phyloP scores from a whole-genome alignment of 805 yeast genomes.

The Teunomyces cretensis region DNA sequence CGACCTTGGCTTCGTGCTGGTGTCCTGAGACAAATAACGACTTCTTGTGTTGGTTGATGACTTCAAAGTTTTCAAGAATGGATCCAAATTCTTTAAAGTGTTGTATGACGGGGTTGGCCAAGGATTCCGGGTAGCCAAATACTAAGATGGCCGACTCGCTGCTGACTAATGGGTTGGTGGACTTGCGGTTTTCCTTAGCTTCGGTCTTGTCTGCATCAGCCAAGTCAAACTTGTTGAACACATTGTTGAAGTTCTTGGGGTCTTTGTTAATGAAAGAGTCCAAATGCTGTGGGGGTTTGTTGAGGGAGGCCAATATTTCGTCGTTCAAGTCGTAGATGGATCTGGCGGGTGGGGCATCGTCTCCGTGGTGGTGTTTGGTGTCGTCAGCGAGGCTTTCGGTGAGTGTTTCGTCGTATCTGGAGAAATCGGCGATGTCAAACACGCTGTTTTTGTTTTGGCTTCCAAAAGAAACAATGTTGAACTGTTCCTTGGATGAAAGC shows the following conservation, averaged over 20 bases:
- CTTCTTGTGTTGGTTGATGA: slow-evolving; percentile 13
- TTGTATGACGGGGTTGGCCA: slow-evolving; percentile 63
- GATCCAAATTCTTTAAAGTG: slow-evolving; percentile 79
- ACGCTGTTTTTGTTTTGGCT: slow-evolving; percentile 22
- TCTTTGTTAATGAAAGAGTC: slow-evolving; percentile 46
- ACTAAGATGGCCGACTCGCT: slow-evolving; percentile 72
- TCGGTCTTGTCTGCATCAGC: slow-evolving; percentile 12
- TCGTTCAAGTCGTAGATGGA: slow-evolving; percentile 51
- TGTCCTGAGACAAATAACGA: slow-evolving; percentile 5
- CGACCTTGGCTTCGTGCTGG: slow-evolving; percentile 17
- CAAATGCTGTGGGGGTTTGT: slow-evolving; percentile 33
- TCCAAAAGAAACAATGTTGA: slow-evolving; percentile 39
- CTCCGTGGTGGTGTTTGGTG: slow-evolving; percentile 21
- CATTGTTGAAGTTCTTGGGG: slow-evolving; percentile 46
- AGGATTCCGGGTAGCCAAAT: slow-evolving; percentile 83
- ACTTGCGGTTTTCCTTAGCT: slow-evolving; percentile 10
- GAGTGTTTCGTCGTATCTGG: slow-evolving; percentile 29
- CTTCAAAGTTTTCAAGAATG: slow-evolving; percentile 71
- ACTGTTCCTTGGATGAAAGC: slow-evolving; percentile 19
- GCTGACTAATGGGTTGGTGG: slow-evolving; percentile 23
- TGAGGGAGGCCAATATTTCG: slow-evolving; percentile 38
- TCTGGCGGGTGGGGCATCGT: slow-evolving; percentile 50
- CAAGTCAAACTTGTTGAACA: slow-evolving; percentile 36
- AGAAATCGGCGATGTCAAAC: slow-evolving; percentile 21
- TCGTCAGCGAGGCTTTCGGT: slow-evolving; percentile 32